Base-by-base conservation (phyloP, 129 eudicot genomes). In the Tanacetum coccineum region DNA sequence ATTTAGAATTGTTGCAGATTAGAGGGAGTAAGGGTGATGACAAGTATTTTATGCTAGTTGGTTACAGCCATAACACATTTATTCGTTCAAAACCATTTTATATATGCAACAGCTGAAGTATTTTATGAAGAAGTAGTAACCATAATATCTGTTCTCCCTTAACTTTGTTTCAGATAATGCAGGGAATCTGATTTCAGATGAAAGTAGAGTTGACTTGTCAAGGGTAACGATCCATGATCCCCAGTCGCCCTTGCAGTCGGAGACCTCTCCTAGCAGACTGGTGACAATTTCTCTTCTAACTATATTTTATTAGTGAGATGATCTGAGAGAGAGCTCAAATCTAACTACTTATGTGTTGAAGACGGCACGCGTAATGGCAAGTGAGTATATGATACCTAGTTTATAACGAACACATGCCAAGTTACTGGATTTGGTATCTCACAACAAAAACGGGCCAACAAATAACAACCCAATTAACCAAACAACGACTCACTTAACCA, bases 181-280 rank as follows among this genome's bases (percentile, higher is more conserved):
- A 82, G 87, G 69, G 9, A 57, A 45, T 52, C 56, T 18, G 68
- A 71, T 25, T 70, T 65, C 65, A 39, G 67, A 59, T 62, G 74
- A 62, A 45, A 74, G 68, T 68, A 74, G 70, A 68, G 42, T 66
- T 67, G 87, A 65, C 56, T 21, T 59, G 6, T 65, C 81, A 3
- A 78, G 72, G 66, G 70, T 70, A 54, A 82, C 81, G 55, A 36
- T 71, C 74, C 78, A 73, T 64, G 80, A 52, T 58, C 76, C 65
- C 54, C 67, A 52, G 2, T 60, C 67, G 61, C 70, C 45, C 40
- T n/a, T 62, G 30, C 80, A 59, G 68, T 40, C 55, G 47, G 72
- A 59, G 59, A 25, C 70, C 20, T 50, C 82, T 44, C 40, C 80
- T 54, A 53, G 47, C 67, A 75, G 64, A 44, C 60, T 30, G 76